These are phyloP conservation scores for Penicillium sp. DNA, from an alignment of 2,329 filamentous ascomycete genomes.

Conservation along the genomic window DNA sequence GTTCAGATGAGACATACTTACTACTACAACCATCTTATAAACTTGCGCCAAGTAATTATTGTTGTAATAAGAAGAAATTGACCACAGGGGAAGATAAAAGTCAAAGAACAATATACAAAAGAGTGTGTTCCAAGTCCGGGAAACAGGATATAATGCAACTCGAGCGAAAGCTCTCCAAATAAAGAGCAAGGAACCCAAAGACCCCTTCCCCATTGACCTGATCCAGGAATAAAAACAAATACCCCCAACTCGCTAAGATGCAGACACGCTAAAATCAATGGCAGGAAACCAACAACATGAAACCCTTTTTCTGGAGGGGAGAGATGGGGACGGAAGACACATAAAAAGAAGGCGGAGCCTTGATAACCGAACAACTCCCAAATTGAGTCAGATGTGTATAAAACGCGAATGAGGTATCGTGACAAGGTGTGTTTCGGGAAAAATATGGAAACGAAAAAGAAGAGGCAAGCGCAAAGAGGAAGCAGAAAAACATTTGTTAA, in stretches of 20 bases:
- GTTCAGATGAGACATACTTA: neutral
- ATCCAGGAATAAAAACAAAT: neutral
- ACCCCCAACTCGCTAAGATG: conserved; percentile 5
- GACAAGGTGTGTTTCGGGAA: neutral
- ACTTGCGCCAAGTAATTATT: neutral
- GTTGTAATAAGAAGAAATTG: neutral
- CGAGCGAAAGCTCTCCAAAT: neutral
- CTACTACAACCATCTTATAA: neutral
- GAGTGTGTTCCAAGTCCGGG: neutral
- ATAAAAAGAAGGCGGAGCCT: neutral
- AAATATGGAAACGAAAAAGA: neutral
- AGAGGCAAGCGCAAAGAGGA: neutral
- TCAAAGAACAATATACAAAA: neutral
- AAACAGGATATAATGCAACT: conserved; percentile 8
- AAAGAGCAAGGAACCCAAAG: neutral
- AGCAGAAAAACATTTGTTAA: neutral
- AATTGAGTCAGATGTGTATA: neutral
- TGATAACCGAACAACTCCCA: too few relatives aligned
- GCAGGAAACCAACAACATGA: neutral
- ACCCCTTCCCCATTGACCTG: neutral
- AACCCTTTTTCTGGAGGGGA: neutral
- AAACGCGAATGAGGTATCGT: neutral
- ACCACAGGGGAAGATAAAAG: neutral
- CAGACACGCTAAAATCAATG: conserved; percentile 5
- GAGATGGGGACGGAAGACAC: neutral